phyloP scores from a whole-genome alignment of 2,329 filamentous ascomycete genomes.

The Pleurostoma richardsiae region DNA sequence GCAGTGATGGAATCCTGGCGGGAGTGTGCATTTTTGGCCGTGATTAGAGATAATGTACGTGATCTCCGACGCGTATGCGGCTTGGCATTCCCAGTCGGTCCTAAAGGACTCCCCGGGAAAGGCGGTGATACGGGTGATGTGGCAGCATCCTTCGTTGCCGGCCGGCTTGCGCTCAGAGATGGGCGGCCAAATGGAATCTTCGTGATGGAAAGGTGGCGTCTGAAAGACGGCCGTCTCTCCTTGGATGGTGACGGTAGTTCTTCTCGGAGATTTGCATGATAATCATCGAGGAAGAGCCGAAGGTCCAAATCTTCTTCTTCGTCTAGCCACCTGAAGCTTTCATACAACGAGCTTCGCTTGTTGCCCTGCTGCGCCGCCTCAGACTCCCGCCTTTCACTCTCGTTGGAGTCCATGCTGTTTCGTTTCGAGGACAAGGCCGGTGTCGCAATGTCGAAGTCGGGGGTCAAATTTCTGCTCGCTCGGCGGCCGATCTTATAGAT shows the following conservation, averaged over 20 bases:
- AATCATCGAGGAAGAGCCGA: conserved; percentile 63
- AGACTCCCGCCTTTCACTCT: conserved; percentile 8
- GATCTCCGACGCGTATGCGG: conserved; percentile 44
- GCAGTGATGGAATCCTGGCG: conserved; percentile 39
- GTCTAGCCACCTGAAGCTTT: conserved; percentile 70
- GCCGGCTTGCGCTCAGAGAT: conserved; percentile 40
- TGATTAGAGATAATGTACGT: conserved; percentile 50
- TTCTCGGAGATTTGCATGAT: conserved; percentile 58
- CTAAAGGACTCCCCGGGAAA: conserved; percentile 14
- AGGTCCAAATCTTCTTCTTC: conserved; percentile 67
- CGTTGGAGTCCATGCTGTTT: conserved; percentile 21
- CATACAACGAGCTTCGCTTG: conserved; percentile 48
- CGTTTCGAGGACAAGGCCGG: conserved; percentile 20
- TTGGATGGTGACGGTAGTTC: conserved; percentile 38
- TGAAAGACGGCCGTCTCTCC: conserved; percentile 55
- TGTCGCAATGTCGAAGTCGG: conserved; percentile 21
- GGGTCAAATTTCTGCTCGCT: conserved; percentile 25
- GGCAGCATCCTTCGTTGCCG: conserved; percentile 34
- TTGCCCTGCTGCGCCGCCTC: conserved; percentile 10
- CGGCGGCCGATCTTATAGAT: conserved; percentile 41
- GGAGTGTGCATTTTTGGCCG: conserved; percentile 32
- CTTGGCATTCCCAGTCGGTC: conserved; percentile 12
- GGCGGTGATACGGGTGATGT: conserved; percentile 18
- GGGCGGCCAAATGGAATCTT: conserved; percentile 58
- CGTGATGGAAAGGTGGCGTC: conserved; percentile 67